phyloP scores from a whole-genome alignment of 768 basidiomycete species.

The Leccinum disarticulatum region DNA sequence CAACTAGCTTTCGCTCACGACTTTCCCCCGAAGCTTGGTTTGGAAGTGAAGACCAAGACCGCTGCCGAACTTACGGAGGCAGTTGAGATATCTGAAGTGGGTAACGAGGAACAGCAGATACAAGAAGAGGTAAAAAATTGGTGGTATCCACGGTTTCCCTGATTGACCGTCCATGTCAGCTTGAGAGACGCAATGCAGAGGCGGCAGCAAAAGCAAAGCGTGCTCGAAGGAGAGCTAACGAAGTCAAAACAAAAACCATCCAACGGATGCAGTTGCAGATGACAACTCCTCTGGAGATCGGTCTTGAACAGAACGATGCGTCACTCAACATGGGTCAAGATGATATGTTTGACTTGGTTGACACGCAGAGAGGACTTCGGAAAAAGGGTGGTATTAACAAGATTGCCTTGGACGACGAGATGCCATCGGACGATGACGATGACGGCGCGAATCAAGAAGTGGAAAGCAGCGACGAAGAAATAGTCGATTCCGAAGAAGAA shows the following conservation, averaged over 20 bases:
- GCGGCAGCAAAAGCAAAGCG: slow-evolving; percentile 71
- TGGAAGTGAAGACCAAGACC: slow-evolving; percentile 77
- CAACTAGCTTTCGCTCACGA: slow-evolving; percentile 5
- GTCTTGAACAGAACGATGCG: slow-evolving; percentile 78
- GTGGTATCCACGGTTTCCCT: not conserved
- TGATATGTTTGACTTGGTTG: slow-evolving; percentile 84
- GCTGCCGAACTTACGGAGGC: slow-evolving; percentile 75
- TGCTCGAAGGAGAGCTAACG: slow-evolving; percentile 82
- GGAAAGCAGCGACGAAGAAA: slow-evolving; percentile 40
- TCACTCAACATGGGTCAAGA: slow-evolving; percentile 73
- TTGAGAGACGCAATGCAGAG: slow-evolving; percentile 81
- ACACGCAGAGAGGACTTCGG: slow-evolving; percentile 48
- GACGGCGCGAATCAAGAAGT: slow-evolving; percentile 25
- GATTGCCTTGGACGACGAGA: slow-evolving; percentile 44
- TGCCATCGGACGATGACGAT: slow-evolving; percentile 41
- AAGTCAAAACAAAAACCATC: slow-evolving; percentile 82
- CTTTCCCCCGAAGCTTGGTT: slow-evolving; percentile 56
- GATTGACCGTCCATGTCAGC: slow-evolving; percentile 42
- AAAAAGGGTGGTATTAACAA: slow-evolving; percentile 42
- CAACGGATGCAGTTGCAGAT: slow-evolving; percentile 96
- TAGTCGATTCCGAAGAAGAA: slow-evolving; percentile 68
- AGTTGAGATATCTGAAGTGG: slow-evolving; percentile 60
- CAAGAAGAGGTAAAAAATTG: slow-evolving; percentile 68
- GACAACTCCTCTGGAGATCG: slow-evolving; percentile 97
- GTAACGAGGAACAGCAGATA: slow-evolving; percentile 89